Base-by-base conservation (phyloP, 805 yeast genomes). In the Starmerella kuoi region DNA sequence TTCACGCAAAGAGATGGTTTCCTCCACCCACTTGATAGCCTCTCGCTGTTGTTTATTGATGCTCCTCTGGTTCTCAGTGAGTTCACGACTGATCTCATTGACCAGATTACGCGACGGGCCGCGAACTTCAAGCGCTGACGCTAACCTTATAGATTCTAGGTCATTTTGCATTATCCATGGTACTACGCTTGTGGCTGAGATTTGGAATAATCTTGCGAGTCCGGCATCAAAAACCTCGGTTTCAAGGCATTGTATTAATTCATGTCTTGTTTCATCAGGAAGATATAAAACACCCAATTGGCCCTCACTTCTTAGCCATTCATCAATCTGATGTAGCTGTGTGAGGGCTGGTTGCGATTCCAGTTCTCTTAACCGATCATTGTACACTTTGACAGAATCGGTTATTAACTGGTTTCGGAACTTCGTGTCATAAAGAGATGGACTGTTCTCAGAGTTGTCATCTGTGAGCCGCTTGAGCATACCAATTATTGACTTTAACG, bases 401-500 rank as follows among this genome's bases (percentile, higher is more conserved):
- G 34, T 17, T 5, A 44, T 27, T 9, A 48, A 38, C 9, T 20
- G 34, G 6, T 45, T 38, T 14, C 47, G 33, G 17, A 48, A 35
- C 27, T 42, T 38, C 20, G 47, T 40, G 7, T 44, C 46, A 35
- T 37, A 52, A 21, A 52, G 38, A 4, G 43, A 32, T 8, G 48
- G 46, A n/a, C 48, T 40, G 18, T 40, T 23, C 9, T 42, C 49
- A 18, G 34, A 23, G 6, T 38, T 27, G 15, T 39, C 47, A 2
- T 40, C 53, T 5, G 40, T 44, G 15, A 52, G 43, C 3, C 36
- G 31, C n/a, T 28, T 33, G 11, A 52, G 49, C 49, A 52, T 42
- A 3, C 41, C 46, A 1, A 46, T 38, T 3, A 46, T 40, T 2
- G 25, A n/a, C 9, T 36, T 36, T 7, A 50, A 27, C 1, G 19